Evolutionary conservation across 352 stramenopile genomes (phyloP).

Genomic region (Globisporangium echinulatum): DNA sequence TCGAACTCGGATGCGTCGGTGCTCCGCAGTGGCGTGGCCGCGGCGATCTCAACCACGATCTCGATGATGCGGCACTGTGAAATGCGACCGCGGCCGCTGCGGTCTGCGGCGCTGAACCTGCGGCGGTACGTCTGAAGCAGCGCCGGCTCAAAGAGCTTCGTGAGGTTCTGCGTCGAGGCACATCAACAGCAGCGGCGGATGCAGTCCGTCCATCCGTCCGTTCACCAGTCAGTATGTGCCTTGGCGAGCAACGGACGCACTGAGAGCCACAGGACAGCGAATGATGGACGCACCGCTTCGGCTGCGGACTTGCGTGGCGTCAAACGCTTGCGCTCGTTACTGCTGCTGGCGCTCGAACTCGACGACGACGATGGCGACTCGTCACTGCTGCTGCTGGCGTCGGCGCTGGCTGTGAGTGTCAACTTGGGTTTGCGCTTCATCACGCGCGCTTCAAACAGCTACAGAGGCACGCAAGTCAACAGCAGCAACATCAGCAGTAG

Average conservation of each 20-base stretch:
- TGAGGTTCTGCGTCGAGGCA: slow-evolving; percentile 17
- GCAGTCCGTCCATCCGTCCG: too few relatives aligned
- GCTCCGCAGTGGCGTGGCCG: background rate
- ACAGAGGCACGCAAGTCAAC: background rate
- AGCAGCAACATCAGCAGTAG: too few relatives aligned
- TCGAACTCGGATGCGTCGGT: background rate
- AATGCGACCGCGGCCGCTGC: slow-evolving; percentile 27
- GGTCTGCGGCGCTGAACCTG: slow-evolving; percentile 32
- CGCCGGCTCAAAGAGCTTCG: slow-evolving; percentile 29
- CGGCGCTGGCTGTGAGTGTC: slow-evolving; percentile 10
- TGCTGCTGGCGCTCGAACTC: slow-evolving; percentile 3
- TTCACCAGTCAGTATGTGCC: background rate
- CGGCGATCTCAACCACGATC: slow-evolving; percentile 24
- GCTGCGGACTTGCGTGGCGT: background rate
- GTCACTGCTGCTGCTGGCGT: slow-evolving; percentile 16
- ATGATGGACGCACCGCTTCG: background rate
- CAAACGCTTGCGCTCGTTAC: slow-evolving; percentile 1
- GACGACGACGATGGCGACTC: slow-evolving; percentile 19
- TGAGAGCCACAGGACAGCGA: background rate
- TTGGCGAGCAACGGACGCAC: background rate
- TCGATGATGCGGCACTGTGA: slow-evolving; percentile 31
- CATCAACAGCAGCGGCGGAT: too few relatives aligned
- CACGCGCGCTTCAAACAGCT: slow-evolving; percentile 54
- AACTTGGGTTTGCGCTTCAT: slow-evolving; percentile 45
- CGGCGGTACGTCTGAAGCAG: slow-evolving; percentile 26